These are phyloP conservation scores for Aspergillus sclerotioniger DNA, from an alignment of 495 filamentous ascomycete species.

Conservation along the genomic window DNA sequence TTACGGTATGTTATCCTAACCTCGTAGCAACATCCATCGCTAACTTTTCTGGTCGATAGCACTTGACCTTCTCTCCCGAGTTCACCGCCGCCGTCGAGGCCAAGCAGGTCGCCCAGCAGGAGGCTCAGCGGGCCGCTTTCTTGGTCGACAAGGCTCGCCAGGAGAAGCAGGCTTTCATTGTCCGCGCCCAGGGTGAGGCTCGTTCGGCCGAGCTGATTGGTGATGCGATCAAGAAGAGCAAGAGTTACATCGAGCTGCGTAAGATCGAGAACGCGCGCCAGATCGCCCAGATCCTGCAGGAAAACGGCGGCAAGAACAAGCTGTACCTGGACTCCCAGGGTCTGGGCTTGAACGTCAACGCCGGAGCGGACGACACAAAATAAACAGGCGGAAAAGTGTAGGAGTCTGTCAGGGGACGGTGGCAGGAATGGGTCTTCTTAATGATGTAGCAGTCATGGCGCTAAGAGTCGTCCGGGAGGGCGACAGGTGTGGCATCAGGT, in stretches of 20 bases:
- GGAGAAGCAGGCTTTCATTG: conserved; percentile 98
- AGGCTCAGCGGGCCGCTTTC: conserved; percentile 95
- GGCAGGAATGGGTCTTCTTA: conserved; percentile 2
- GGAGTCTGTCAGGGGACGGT: conserved; percentile 10
- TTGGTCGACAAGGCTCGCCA: conserved; percentile 98
- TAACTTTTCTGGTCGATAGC: conserved; percentile 52
- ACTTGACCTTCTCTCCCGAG: conserved; percentile 98
- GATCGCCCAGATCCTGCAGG: conserved; percentile 80
- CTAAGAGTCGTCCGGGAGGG: conserved; percentile 18
- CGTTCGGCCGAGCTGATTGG: conserved; percentile 97
- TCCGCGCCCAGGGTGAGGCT: conserved; percentile 97
- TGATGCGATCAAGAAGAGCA: conserved; percentile 98
- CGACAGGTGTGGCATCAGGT: conserved; percentile 27
- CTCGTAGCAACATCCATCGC: neutral
- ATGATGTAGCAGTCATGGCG: conserved; percentile 9
- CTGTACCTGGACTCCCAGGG: conserved; percentile 87
- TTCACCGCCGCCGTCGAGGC: conserved; percentile 98
- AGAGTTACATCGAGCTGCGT: conserved; percentile 92
- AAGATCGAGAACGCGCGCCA: conserved; percentile 94
- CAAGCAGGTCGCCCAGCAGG: conserved; percentile 98
- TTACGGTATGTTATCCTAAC: conserved; percentile 66
- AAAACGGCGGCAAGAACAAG: conserved; percentile 87
- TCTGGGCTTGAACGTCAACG: conserved; percentile 84
- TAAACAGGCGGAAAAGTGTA: conserved; percentile 26
- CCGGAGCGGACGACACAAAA: conserved; percentile 35